These are phyloP conservation scores for Cyclotella sp. DNA, from an alignment of 108 stramenopile genomes.

Conservation along the genomic window DNA sequence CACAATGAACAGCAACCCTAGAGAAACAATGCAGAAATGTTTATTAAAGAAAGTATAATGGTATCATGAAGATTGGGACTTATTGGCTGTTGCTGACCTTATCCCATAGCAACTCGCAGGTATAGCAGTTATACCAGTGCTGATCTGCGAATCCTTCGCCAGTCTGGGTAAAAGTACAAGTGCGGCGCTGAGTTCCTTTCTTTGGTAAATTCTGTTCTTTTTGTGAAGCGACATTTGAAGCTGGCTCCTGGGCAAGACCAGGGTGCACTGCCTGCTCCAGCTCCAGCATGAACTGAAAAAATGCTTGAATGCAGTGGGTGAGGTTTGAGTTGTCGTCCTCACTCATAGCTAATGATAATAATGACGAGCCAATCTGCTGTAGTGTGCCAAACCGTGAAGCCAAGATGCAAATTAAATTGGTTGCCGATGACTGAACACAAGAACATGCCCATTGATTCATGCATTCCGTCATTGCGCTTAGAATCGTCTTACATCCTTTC, in stretches of 20 bases:
- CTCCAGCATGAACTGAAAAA: conserved; percentile 31
- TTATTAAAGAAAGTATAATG: background rate
- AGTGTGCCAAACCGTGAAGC: conserved; percentile 41
- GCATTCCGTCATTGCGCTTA: conserved; percentile 18
- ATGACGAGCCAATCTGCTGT: conserved; percentile 18
- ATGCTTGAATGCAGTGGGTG: conserved; percentile 9
- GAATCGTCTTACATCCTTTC: conserved; percentile 29
- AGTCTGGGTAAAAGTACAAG: conserved; percentile 72
- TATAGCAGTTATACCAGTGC: conserved; percentile 87
- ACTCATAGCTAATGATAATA: conserved; percentile 10
- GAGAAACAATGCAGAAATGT: background rate
- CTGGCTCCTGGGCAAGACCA: background rate
- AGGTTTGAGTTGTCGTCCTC: conserved; percentile 12
- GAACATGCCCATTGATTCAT: conserved; percentile 36
- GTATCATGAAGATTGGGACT: background rate
- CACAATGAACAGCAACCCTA: conserved; percentile 84
- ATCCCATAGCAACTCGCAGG: conserved; percentile 85
- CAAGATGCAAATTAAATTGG: conserved; percentile 39
- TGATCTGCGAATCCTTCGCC: conserved; percentile 83
- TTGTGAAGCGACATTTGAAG: background rate
- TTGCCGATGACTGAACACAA: conserved; percentile 7
- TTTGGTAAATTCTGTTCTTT: background rate
- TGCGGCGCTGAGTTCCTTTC: conserved; percentile 12
- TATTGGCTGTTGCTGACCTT: conserved; percentile 27
- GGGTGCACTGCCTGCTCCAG: conserved; percentile 22